Evolutionary conservation across 768 basidiomycete species (phyloP).

Genomic region (Hypsizygus marmoreus): DNA sequence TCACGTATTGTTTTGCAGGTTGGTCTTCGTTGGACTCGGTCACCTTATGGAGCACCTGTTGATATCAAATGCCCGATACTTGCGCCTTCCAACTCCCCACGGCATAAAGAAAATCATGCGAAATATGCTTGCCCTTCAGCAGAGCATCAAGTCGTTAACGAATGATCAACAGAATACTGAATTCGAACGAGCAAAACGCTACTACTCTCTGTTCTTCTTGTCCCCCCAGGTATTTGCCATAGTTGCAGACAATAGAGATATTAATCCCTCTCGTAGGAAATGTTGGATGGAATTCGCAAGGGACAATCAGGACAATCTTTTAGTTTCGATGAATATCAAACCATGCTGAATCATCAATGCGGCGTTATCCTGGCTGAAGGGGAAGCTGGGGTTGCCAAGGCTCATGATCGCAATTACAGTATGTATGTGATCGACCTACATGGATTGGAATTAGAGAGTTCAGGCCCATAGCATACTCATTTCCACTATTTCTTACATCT

Average conservation of each 20-base stretch:
- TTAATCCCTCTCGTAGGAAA: conserved; percentile 47
- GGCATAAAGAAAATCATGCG: conserved; percentile 87
- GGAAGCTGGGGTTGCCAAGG: conserved; percentile 50
- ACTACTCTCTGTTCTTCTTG: conserved; percentile 77
- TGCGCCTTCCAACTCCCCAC: conserved; percentile 67
- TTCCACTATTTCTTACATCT: conserved; percentile 10
- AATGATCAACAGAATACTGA: conserved; percentile 61
- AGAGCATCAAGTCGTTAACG: conserved; percentile 80
- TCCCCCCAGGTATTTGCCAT: conserved; percentile 66
- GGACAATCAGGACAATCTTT: conserved; percentile 62
- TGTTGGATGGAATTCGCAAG: conserved; percentile 71
- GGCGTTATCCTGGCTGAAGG: conserved; percentile 69
- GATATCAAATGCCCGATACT: conserved; percentile 69
- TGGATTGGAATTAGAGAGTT: conserved; percentile 65
- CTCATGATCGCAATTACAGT: conserved; percentile 73
- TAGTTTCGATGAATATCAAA: conserved; percentile 91
- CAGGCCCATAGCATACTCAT: conserved; percentile 19
- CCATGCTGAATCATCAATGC: conserved; percentile 88
- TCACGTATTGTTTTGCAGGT: conserved; percentile 47
- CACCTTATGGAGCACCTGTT: conserved; percentile 83
- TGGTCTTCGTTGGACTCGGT: conserved; percentile 84
- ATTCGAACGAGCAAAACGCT: conserved; percentile 75
- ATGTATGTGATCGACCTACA: conserved; percentile 91
- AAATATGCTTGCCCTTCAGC: conserved; percentile 90
- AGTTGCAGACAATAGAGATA: not conserved